phyloP scores from a whole-genome alignment of 129 eudicot species.

The Cynara cardunculus region DNA sequence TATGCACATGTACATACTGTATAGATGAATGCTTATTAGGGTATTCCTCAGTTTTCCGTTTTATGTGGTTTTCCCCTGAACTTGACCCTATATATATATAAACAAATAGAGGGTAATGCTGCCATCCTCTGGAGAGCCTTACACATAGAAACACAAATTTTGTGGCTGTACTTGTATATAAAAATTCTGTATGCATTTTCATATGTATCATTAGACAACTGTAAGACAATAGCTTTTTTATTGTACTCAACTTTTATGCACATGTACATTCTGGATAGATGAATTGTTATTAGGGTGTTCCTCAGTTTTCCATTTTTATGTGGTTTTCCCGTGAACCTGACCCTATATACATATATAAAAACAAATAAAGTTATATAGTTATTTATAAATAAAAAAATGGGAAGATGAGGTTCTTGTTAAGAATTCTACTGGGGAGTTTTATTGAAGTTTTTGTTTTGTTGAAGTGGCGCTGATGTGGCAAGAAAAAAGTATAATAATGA shows the following conservation, averaged over 20 bases:
- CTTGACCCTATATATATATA: too few species aligned
- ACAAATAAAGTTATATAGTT: not conserved
- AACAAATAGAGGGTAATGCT: too few species aligned
- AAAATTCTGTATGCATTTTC: slow-evolving; percentile 12
- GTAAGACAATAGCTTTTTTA: slow-evolving; percentile 2
- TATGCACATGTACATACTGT: not conserved
- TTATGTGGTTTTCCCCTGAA: not conserved
- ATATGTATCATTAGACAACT: slow-evolving; percentile 20
- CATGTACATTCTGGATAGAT: too few species aligned
- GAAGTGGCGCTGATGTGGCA: not conserved
- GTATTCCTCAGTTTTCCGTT: not conserved
- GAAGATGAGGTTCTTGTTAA: not conserved
- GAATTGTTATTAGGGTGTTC: too few species aligned
- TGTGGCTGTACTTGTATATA: slow-evolving; percentile 43
- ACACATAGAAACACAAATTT: slow-evolving; percentile 53
- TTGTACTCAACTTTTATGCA: not conserved
- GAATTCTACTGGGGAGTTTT: not conserved
- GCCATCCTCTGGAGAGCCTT: not conserved
- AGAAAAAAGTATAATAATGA: not conserved
- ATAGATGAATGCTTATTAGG: not conserved
- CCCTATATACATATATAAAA: not conserved
- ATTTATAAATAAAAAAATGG: not conserved
- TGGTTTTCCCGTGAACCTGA: not conserved
- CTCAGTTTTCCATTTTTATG: too few species aligned
- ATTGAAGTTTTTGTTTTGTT: not conserved